phyloP scores from a whole-genome alignment of 140 eudicot species.

The Cichorium intybus region DNA sequence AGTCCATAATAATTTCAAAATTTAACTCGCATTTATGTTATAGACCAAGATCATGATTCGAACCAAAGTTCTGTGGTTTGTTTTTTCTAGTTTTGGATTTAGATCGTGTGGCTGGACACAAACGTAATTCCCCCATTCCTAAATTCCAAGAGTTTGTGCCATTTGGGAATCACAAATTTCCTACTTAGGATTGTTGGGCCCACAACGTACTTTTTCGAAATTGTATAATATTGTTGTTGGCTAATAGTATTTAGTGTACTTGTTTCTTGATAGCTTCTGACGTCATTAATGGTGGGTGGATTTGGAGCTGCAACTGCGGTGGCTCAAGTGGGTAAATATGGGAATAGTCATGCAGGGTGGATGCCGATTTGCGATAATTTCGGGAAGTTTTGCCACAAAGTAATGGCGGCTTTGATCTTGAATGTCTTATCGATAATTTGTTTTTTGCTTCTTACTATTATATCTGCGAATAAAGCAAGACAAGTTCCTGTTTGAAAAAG shows the following conservation, averaged over 20 bases:
- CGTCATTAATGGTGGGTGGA: slow-evolving; percentile 41
- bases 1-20: not conserved
- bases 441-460: slow-evolving; percentile 43
- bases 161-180: slow-evolving; percentile 19
- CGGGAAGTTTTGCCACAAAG: slow-evolving; percentile 45
- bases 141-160: slow-evolving; percentile 21
- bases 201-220: not conserved
- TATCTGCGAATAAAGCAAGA: slow-evolving; percentile 50
- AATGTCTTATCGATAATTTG: slow-evolving; percentile 28
- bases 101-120: not conserved
- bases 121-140: slow-evolving; percentile 3
- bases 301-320: slow-evolving; percentile 58
- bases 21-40: not conserved
- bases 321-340: slow-evolving; percentile 67
- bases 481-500: slow-evolving; percentile 19
- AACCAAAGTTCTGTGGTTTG: not conserved
- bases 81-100: not conserved
- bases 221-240: not conserved
- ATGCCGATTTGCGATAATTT: slow-evolving; percentile 61
- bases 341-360: slow-evolving; percentile 73
- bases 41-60: not conserved
- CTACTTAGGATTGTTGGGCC: not conserved
- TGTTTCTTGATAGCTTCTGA: slow-evolving; percentile 35
- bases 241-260: not conserved
- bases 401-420: slow-evolving; percentile 20